Evolutionary conservation across 2,329 filamentous ascomycete genomes (phyloP).

Genomic region (Arthroderma sp.): DNA sequence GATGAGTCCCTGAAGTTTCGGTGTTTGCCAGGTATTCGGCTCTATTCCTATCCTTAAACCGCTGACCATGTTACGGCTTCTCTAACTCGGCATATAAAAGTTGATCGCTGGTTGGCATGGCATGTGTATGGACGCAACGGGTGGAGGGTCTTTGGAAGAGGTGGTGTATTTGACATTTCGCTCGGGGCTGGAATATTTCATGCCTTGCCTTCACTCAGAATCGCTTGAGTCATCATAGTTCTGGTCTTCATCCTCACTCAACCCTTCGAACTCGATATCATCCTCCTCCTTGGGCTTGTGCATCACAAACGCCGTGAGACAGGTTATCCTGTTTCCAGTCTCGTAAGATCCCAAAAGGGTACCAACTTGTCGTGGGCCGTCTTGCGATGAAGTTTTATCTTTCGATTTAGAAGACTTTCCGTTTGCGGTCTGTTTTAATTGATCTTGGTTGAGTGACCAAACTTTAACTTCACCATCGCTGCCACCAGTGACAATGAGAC

Average conservation of each 20-base stretch:
- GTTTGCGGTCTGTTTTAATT: conserved; percentile 13
- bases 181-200: too few species aligned
- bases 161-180: too few species aligned
- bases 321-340: conserved; percentile 81
- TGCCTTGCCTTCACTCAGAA: too few species aligned
- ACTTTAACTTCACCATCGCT: conserved; percentile 77
- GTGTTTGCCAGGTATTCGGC: too few species aligned
- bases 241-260: conserved; percentile 18
- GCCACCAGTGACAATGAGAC: conserved; percentile 57
- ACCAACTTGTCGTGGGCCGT: conserved; percentile 40
- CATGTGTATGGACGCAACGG: too few species aligned
- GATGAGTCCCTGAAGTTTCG: too few species aligned
- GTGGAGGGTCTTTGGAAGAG: too few species aligned
- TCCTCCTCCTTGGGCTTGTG: conserved; percentile 44
- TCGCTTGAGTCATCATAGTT: conserved; percentile 8
- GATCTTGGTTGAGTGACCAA: conserved; percentile 46
- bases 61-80: too few species aligned
- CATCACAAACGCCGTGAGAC: conserved; percentile 77
- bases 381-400: conserved; percentile 10
- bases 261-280: conserved; percentile 44
- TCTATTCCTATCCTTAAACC: too few species aligned
- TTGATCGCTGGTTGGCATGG: too few species aligned
- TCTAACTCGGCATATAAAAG: too few species aligned
- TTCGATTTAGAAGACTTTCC: conserved; percentile 10
- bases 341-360: conserved; percentile 63